Base-by-base conservation (phyloP, 1,284 basidiomycete species). In the Cutaneotrichosporon spelunceum region DNA sequence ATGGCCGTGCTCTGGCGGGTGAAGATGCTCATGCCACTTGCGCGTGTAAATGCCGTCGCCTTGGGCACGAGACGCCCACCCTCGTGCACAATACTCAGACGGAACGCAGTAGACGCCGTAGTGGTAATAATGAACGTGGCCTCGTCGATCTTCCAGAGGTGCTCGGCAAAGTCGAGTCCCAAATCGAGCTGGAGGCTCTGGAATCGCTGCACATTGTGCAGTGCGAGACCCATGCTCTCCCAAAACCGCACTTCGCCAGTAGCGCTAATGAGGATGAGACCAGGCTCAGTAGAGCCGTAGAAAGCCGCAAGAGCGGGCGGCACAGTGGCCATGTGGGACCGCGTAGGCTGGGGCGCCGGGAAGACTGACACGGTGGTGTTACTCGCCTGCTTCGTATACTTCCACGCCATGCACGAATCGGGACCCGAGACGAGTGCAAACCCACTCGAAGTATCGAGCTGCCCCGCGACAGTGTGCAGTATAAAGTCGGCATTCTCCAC, bases 181-280 rank as follows among this genome's bases (percentile, higher is more conserved):
- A 80, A 59, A 2, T 71, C 63, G 1, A 75, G 56, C 53, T 72
- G 64, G 6, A 69, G 27, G 19, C 53, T 57, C 52, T 72, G 68
- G 53, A 65, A 77, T 21, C 67, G 63, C 29, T 71, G 73, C 57
- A 63, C 75, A 36, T 73, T 76, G 19, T 75, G 70, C 27, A 82
- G 72, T 1, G 79, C 79, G 26, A 75, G 61, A 33, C 72, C 74
- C 67, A 80, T 72, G 39, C 67, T 72, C 53, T 80, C 78, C 81
- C 81, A 82, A 53, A 77, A 77, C 1, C 77, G 68, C 24, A 80
- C 61, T 39, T 77, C 74, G 26, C 81, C 81, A 4, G 72, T 66
- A 1, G 77, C 66, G 13, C 70, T 70, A 14, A 80, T 70, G 23
- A 79, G 62, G 10, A 82, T 65, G 39, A 81, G 74, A 14, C 81